Evolutionary conservation across 371 early-diverging fungal species (phyloP), one percentile per base, ranked within the genome.

Genomic region (Circinella minor): DNA sequence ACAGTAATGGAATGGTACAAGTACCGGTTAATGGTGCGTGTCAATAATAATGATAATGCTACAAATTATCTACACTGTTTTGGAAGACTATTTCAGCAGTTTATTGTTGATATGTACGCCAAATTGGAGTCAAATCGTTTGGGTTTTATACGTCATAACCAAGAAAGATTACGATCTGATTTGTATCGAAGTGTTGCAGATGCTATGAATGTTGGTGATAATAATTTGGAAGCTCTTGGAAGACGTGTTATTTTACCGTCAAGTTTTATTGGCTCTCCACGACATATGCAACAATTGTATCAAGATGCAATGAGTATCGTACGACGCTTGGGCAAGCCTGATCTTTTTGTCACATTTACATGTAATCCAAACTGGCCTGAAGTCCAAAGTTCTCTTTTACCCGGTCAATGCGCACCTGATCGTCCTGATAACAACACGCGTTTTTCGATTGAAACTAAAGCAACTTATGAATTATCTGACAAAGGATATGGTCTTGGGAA

Each of bases 261-360:
- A 11, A 10, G 47, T 1, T 64, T 64, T 20, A n/a, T 47, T 17
- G 46, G 49, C 27, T 13, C 15, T 0, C 64, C 48, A 20, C 64
- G 64, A 1, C 48, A 64, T 20, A 64, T 64, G 64, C 18, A 34
- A 47, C 64, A 64, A 13, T 47, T n/a, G 27, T 64, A 64, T 13
- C 64, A 64, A 48, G 64, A 64, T 20, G 64, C 64, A 13, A 64
- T 64, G 64, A 37, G 34, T 47, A 49, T 64, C 14, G 64, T 64
- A 14, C 20, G 4, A 7, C 48, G 27, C 27, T 64, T 64, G 3
- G 49, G 64, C 7, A 64, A 64, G 36, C 49, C 48, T 17, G 49
- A 18, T 49, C 39, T 64, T 36, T 64, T 64, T 64, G 48, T 43
- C 10, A 64, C 64, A 47, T 64, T 64, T 7, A 48, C 48, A 11